Percentiles rank a stretch among this genome's conserved stretches.
phyloP scores from a whole-genome alignment of 257 asterid species.

The Fraxinus excelsior region DNA sequence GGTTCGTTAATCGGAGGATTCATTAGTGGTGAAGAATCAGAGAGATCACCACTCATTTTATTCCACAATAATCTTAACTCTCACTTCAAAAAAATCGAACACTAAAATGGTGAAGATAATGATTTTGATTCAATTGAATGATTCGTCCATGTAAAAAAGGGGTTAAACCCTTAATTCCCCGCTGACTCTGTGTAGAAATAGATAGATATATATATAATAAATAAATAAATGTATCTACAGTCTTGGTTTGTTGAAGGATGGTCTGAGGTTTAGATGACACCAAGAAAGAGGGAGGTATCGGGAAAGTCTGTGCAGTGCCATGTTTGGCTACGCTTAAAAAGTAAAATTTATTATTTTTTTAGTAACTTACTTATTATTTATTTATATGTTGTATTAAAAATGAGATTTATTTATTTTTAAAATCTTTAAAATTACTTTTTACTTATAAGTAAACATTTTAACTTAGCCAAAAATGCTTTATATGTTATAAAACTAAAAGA shows the following conservation, averaged over 20 bases:
- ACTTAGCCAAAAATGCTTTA: too few species aligned
- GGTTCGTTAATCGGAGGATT: conserved; percentile 70
- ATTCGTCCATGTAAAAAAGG: background rate
- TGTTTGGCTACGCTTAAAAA: background rate
- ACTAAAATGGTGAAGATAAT: background rate
- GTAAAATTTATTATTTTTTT: too few species aligned
- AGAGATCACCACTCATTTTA: conserved; percentile 52
- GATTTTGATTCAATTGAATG: background rate
- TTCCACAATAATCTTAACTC: background rate
- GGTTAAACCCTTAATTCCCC: background rate
- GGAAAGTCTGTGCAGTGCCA: background rate
- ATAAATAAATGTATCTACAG: background rate
- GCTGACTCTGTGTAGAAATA: background rate
- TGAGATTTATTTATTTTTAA: too few species aligned
- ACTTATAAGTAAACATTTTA: too few species aligned
- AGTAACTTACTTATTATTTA: too few species aligned
- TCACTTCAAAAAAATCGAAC: background rate
- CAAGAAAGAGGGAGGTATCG: background rate
- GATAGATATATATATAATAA: too few species aligned
- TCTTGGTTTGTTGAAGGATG: background rate
- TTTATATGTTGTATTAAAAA: too few species aligned
- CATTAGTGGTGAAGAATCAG: conserved; percentile 70
- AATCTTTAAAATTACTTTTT: too few species aligned
- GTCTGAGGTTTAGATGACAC: background rate
- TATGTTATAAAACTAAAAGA: too few species aligned